These are phyloP conservation scores for Rubus idaeus DNA, from an alignment of 306 rosid genomes.

Conservation along the genomic window DNA sequence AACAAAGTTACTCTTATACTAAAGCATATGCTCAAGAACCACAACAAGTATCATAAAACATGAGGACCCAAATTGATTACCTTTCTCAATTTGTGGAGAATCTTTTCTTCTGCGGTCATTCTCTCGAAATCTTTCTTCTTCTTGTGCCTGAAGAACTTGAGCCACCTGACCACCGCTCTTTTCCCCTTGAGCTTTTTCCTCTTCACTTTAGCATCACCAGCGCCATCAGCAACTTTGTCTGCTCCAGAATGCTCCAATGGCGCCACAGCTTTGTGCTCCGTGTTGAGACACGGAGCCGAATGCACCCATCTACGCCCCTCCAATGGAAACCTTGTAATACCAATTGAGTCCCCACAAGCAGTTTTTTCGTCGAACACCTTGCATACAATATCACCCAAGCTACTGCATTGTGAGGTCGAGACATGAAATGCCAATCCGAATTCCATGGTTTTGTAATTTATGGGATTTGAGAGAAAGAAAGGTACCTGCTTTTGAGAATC, in stretches of 20 bases:
- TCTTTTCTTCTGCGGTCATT: slow-evolving; percentile 81
- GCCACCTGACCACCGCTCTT: slow-evolving; percentile 90
- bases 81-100: slow-evolving; percentile 63
- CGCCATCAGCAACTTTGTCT: slow-evolving; percentile 21
- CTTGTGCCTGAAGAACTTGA: slow-evolving; percentile 79
- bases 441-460: not conserved
- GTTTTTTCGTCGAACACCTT: slow-evolving; percentile 46
- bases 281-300: slow-evolving; percentile 35
- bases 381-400: slow-evolving; percentile 51
- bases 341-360: slow-evolving; percentile 8
- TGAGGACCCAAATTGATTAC: slow-evolving; percentile 35
- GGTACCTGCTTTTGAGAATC: slow-evolving; percentile 19
- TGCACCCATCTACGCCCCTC: slow-evolving; percentile 46
- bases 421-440: not conserved
- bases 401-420: slow-evolving; percentile 40
- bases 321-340: slow-evolving; percentile 20
- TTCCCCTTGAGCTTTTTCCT: slow-evolving; percentile 77
- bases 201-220: slow-evolving; percentile 39
- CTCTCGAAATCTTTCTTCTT: slow-evolving; percentile 77
- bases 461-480: slow-evolving; percentile 17
- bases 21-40: too few species aligned
- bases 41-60: not conserved
- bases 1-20: too few species aligned
- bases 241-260: slow-evolving; percentile 30
- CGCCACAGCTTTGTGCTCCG: slow-evolving; percentile 37